Conservation (phyloP, 2,329 filamentous ascomycete genomes). For the Davidsoniella neocaledoniae region DNA sequence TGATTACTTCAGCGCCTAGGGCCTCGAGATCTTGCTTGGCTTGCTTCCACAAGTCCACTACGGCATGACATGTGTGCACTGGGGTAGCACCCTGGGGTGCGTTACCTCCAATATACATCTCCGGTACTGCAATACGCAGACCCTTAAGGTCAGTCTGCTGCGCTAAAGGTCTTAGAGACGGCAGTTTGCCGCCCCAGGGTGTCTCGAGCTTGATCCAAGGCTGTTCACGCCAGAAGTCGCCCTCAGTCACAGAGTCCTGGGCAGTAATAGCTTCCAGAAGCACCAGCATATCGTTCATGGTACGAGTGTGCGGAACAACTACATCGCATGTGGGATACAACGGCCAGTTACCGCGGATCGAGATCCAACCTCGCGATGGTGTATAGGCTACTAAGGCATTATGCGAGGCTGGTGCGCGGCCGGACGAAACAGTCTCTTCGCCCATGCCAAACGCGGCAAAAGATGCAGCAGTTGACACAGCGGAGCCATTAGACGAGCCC, state of each 20-base stretch:
- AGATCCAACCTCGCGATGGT: slow-evolving; percentile 34
- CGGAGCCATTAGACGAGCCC: slow-evolving; percentile 41
- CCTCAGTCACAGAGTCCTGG: slow-evolving; percentile 23
- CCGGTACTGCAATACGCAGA: slow-evolving; percentile 31
- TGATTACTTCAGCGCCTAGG: slow-evolving; percentile 25
- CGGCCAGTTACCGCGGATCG: slow-evolving; percentile 35
- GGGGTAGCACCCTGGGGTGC: slow-evolving; percentile 11
- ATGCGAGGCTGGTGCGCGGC: slow-evolving; percentile 38
- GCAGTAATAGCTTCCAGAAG: slow-evolving; percentile 31
- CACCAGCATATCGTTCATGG: slow-evolving; percentile 30
- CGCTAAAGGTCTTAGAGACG: slow-evolving; percentile 20
- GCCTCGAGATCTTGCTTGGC: slow-evolving; percentile 22
- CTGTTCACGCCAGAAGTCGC: slow-evolving; percentile 41
- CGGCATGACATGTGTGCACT: slow-evolving; percentile 13
- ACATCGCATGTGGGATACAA: slow-evolving; percentile 40
- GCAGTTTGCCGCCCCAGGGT: slow-evolving; percentile 18
- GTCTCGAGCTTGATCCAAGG: slow-evolving; percentile 25
- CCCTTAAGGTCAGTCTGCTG: slow-evolving; percentile 22
- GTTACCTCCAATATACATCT: slow-evolving; percentile 30
- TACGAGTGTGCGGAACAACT: slow-evolving; percentile 34
- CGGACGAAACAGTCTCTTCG: slow-evolving; percentile 38
- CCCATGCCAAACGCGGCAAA: slow-evolving; percentile 37
- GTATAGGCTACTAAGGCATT: slow-evolving; percentile 40
- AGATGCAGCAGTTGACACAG: slow-evolving; percentile 30
- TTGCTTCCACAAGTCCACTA: slow-evolving; percentile 18